Evolutionary conservation across 805 yeast species (phyloP), one percentile per base, ranked within the genome.

Genomic region (Kluyveromyces dobzhanskii): DNA sequence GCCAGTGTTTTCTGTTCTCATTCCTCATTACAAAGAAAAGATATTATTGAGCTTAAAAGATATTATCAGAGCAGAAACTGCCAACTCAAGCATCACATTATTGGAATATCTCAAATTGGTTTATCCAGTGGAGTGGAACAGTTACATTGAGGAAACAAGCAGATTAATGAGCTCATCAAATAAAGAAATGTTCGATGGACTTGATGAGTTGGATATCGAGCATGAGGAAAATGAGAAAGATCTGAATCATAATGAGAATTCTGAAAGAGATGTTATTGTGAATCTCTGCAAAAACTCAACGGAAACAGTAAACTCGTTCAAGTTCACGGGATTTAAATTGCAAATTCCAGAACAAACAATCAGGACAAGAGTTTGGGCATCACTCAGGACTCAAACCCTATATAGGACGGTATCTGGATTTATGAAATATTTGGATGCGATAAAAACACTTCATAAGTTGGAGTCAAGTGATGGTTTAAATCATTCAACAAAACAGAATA

Each of bases 11-110:
- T 73, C 85, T 1, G 92, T 83, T 7, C 66, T 84, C 51, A 71
- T 85, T 37, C 94, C 94, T 11, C 92, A 84, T 56, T 84, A 78
- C 56, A 68, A 76, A 10, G 94, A 84, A 52, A 83, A 79, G 59
- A 81, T 84, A 35, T 69, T 78, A n/a, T 65, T 83, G 42, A 71
- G 85, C 2, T 66, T 84, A 46, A 73, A 78, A 53, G 92, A 84
- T 53, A 78, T 83, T 18, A 80, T 84, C 42, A 71, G 76, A 45
- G 81, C 75, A 51, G 69, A 66, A 14, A 82, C 76, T 44, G 78
- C 75, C 23, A 71, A 71, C 49, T 75, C 55, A 48, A 78, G 56
- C 72, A 83, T 41, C 57, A 80, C 90, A 0, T 55, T 80, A 16
- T 62, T 83, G 24, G 92, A 83, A 44, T 83, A 83, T 50, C 64